These are phyloP conservation scores for Epichloe amarillans DNA, from an alignment of 2,329 filamentous ascomycete species.

Conservation along the genomic window DNA sequence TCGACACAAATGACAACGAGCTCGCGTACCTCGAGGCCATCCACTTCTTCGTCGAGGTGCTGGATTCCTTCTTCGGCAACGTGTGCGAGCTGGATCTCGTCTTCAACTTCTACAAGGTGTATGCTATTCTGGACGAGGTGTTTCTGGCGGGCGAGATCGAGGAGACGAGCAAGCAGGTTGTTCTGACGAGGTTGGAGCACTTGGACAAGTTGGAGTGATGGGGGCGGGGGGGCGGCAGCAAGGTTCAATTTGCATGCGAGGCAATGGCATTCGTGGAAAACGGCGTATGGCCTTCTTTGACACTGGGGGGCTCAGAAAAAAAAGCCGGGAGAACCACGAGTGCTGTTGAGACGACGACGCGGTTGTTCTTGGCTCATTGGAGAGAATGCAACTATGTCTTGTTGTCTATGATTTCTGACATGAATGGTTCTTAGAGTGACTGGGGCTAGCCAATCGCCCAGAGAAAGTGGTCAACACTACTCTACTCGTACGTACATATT, in stretches of 20 bases:
- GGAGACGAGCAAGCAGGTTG: constrained; percentile 97
- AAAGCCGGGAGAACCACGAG: neutral
- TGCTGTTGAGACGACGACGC: neutral
- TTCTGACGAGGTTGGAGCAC: constrained; percentile 86
- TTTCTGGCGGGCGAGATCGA: constrained; percentile 97
- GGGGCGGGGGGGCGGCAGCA: neutral
- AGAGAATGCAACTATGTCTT: neutral
- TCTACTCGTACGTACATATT: neutral
- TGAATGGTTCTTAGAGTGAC: neutral
- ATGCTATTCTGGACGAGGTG: constrained; percentile 96
- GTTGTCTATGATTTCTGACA: neutral
- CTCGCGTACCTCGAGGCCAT: constrained; percentile 93
- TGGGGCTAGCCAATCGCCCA: neutral
- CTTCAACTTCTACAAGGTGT: constrained; percentile 77
- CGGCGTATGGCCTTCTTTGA: neutral
- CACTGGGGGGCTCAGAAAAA: neutral
- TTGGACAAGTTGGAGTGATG: constrained; percentile 81
- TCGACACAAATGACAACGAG: constrained; percentile 98
- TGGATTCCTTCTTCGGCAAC: constrained; percentile 98
- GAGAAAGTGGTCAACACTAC: neutral
- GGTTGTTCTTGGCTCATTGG: neutral
- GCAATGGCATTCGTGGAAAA: neutral
- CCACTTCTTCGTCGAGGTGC: constrained; percentile 97
- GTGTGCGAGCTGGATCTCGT: constrained; percentile 94
- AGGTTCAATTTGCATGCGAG: neutral